Base-by-base conservation (phyloP, 306 rosid species). In the Glycine latifolia region DNA sequence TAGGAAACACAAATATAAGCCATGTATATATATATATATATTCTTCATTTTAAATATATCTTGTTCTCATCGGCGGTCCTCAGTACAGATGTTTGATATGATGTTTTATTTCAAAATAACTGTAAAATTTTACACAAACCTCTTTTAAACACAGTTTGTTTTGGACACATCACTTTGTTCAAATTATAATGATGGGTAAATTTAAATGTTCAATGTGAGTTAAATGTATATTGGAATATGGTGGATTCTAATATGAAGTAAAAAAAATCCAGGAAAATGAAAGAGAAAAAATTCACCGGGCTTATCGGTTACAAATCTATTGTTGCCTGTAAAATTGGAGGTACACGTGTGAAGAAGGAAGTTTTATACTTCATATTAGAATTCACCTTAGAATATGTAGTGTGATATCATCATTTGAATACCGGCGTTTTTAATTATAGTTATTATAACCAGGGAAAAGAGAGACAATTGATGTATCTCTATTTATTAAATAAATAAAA, bases 21-120 rank as follows among this genome's bases (percentile, higher is more conserved):
- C 53, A 39, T 83, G 79, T 77, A 53, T 56, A 76, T 56, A 76
- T n/a, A n/a, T 77, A 53, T 56, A 76, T 81, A 76, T 77, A 68
- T 76, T 63, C 46, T 12, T 77, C 41, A 37, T 68, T 4, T 49
- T 26, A 10, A 15, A n/a, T 8, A 8, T 15, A 67, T 43, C 8
- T 17, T 44, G 8, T 67, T 46, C 39, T 66, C 71, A 3, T 63
- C 2, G 14, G 13, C 13, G 3, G 3, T 43, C 8, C 52, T 67
- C 71, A 7, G 31, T 41, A 14, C 11, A 43, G 13, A 67, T n/a
- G 52, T 67, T 67, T 16, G 39, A 68, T 44, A 20, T 4, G 33
- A 41, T 68, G 14, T 16, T 9, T 68, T 15, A 1, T 8, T 66
- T 66, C 6, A 63, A 66, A 66, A 39, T 39, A 39, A 39, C 26